Base-by-base conservation (phyloP, 2,329 filamentous ascomycete species). In the Phaeosphaeriaceae sp. region DNA sequence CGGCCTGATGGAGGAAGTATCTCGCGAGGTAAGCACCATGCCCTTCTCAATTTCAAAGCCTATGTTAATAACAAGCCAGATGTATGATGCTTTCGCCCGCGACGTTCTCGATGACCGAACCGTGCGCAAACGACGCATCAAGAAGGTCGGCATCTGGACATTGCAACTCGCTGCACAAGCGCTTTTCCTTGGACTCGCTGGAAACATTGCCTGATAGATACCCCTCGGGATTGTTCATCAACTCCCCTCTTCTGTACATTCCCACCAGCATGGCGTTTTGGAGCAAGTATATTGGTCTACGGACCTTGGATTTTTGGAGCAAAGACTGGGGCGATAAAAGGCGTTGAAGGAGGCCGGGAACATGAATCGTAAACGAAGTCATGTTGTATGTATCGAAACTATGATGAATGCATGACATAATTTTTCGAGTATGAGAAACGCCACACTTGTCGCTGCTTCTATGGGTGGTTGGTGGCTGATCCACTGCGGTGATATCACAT, bases 61-160 rank as follows among this genome's bases (percentile, higher is more conserved):
- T 15, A 31, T 10, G 36, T 31, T 65, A 51, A 63, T 46, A 47
- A 49, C 47, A 11, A 40, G 27, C n/a, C 44, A 87, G 85, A 93
- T 93, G 52, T 99, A 99, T 76, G 88, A 94, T 69, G 95, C 95
- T 0, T 98, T 99, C 78, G 93, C 93, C 40, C 88, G 88, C 62
- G 92, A 97, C 76, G 92, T 99, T 31, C 89, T 93, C 62, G 92
- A 98, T 69, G 91, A 97, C 78, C 91, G 95, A 69, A 90, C 96
- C 76, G 91, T 90, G 65, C 88, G 93, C 52, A 90, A 92, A 67
- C 85, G 94, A 51, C 86, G 95, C 46, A 90, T 99, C 74, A 96
- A 93, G 77, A 97, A 98, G 79, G 95, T 97, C 25, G 95, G 95
- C 31, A 89, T 98, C 70, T 99, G 95, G 95, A 97, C 93, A 2